These are phyloP conservation scores for Trichomonas vaginalis DNA, from an alignment of 208 protist species.

Conservation along the genomic window DNA sequence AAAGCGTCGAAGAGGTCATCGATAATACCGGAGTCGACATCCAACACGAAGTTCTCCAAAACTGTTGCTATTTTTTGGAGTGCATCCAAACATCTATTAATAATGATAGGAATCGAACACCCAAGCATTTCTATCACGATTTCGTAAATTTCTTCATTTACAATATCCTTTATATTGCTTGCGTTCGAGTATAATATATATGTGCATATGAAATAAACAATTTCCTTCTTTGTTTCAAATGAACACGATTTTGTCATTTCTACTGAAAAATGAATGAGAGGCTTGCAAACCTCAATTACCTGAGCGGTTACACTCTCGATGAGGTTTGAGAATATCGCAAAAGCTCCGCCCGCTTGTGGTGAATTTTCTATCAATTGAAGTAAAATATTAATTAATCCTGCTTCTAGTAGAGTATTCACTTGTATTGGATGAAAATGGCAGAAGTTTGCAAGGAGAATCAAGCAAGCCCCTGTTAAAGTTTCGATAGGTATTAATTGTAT, in stretches of 20 bases:
- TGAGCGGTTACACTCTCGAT: background rate
- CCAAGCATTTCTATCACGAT: background rate
- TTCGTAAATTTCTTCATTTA: background rate
- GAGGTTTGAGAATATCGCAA: background rate
- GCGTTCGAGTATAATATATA: background rate
- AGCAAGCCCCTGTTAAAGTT: background rate
- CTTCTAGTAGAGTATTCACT: background rate
- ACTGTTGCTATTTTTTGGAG: background rate
- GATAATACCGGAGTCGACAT: background rate
- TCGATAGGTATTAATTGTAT: background rate
- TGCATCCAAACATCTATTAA: background rate
- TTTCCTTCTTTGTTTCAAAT: background rate
- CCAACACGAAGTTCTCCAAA: background rate
- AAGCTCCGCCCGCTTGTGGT: background rate
- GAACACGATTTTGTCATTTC: background rate
- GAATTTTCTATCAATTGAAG: background rate
- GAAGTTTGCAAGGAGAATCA: background rate
- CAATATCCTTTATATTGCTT: background rate
- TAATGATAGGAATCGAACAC: background rate
- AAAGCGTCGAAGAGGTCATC: background rate
- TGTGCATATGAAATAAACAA: background rate
- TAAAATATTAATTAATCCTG: background rate
- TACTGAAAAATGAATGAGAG: background rate
- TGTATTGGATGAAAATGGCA: background rate
- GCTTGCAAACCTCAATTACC: background rate